Evolutionary conservation across 371 early-diverging fungal species (phyloP).

Genomic region (Mortierella sp.): DNA sequence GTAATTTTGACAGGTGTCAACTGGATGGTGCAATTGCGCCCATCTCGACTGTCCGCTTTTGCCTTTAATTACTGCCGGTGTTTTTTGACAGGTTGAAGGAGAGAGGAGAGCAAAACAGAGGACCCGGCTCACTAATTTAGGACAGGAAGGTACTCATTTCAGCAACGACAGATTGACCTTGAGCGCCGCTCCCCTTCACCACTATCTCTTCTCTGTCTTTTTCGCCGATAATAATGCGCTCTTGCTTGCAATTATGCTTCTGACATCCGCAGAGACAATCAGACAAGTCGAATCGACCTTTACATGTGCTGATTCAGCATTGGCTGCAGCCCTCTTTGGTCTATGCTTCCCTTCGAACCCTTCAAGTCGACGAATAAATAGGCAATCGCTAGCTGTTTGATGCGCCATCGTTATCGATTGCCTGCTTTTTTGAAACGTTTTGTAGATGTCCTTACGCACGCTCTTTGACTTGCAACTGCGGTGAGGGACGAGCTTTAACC

Average conservation of each 20-base stretch:
- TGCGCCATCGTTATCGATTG: too few relatives aligned
- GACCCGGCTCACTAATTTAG: conserved; percentile 8
- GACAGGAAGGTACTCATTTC: neutral
- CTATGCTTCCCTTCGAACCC: too few relatives aligned
- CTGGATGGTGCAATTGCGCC: conserved; percentile 8
- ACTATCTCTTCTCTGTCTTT: neutral
- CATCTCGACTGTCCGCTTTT: neutral
- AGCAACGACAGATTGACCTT: neutral
- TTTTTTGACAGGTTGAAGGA: conserved; percentile 1
- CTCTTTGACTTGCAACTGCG: too few relatives aligned
- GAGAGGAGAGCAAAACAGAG: too few relatives aligned
- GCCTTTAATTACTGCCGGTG: neutral
- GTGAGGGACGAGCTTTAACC: too few relatives aligned
- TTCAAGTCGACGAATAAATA: too few relatives aligned
- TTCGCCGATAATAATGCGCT: neutral
- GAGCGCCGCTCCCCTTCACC: neutral
- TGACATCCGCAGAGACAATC: neutral
- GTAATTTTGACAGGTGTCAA: conserved; percentile 2
- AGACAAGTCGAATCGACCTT: too few relatives aligned
- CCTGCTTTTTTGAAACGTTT: too few relatives aligned
- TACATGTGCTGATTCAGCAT: too few relatives aligned
- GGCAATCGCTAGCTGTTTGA: too few relatives aligned
- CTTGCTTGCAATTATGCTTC: neutral
- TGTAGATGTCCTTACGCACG: too few relatives aligned
- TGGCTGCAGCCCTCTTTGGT: too few relatives aligned